Percentiles rank a stretch among this genome's conserved stretches.
phyloP scores from a whole-genome alignment of 2,329 filamentous ascomycete genomes.

The Pseudonectria foliicola region DNA sequence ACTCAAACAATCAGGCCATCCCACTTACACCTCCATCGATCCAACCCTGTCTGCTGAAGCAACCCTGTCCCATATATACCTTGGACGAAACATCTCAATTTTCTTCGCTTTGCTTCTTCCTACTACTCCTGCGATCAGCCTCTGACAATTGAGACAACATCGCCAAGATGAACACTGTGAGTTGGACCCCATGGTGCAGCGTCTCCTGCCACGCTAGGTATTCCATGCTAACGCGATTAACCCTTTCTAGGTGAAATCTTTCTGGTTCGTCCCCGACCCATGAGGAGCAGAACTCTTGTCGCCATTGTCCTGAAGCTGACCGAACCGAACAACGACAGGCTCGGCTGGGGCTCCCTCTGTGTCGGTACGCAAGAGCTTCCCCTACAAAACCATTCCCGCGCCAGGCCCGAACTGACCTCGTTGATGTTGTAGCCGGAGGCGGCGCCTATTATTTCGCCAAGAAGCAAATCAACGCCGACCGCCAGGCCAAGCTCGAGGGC shows the following conservation, averaged over 20 bases:
- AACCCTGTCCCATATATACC: constrained; percentile 17
- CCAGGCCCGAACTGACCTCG: constrained; percentile 10
- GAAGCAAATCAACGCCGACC: constrained; percentile 85
- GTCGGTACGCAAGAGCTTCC: constrained; percentile 51
- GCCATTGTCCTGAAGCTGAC: constrained; percentile 5
- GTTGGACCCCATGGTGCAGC: constrained; percentile 13
- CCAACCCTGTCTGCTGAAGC: constrained; percentile 1
- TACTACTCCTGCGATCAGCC: constrained; percentile 7
- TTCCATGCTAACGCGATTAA: constrained; percentile 12
- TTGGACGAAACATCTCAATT: not conserved
- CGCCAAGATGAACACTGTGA: constrained; percentile 48
- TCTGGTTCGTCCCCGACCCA: constrained; percentile 45
- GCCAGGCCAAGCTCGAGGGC: constrained; percentile 62
- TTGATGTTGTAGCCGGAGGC: constrained; percentile 59
- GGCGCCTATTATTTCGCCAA: constrained; percentile 96
- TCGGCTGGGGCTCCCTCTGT: constrained; percentile 87
- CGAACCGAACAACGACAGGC: constrained; percentile 42
- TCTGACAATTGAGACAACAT: constrained; percentile 1
- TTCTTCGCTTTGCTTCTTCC: not conserved
- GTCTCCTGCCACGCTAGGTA: not conserved
- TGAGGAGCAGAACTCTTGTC: constrained; percentile 4
- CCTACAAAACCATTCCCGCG: not conserved
- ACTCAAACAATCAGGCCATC: constrained; percentile 16
- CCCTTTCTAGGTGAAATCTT: constrained; percentile 49
- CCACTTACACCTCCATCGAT: constrained; percentile 19